These are phyloP conservation scores for Geum urbanum DNA, from an alignment of 306 rosid species.

Conservation along the genomic window DNA sequence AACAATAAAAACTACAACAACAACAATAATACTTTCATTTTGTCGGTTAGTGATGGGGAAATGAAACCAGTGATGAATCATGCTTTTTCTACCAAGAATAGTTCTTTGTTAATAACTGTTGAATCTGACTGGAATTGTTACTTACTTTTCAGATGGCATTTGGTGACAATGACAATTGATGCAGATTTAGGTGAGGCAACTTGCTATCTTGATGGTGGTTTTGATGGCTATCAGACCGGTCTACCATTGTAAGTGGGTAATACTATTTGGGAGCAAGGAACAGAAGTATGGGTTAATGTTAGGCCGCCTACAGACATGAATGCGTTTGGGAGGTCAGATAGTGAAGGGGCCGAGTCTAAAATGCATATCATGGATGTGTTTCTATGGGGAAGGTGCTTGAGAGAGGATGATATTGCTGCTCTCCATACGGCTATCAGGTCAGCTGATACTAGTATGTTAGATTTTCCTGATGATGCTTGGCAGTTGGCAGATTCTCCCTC, in stretches of 20 bases:
- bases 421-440: slow-evolving; percentile 74
- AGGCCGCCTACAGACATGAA: slow-evolving; percentile 94
- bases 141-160: slow-evolving; percentile 87
- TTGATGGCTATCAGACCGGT: slow-evolving; percentile 88
- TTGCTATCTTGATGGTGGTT: slow-evolving; percentile 92
- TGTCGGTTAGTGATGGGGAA: not conserved
- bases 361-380: slow-evolving; percentile 99
- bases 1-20: too few relatives aligned
- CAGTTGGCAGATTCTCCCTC: slow-evolving; percentile 96
- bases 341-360: slow-evolving; percentile 99
- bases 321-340: slow-evolving; percentile 97
- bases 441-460: slow-evolving; percentile 58
- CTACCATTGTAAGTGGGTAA: slow-evolving; percentile 71
- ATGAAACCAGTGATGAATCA: slow-evolving; percentile 6
- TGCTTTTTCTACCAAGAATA: not conserved
- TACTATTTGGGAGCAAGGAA: slow-evolving; percentile 86
- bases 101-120: slow-evolving; percentile 4
- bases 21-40: too few relatives aligned
- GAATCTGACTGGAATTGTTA: slow-evolving; percentile 14
- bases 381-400: slow-evolving; percentile 94
- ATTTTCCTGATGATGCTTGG: slow-evolving; percentile 89
- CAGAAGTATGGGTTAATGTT: slow-evolving; percentile 92
- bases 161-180: slow-evolving; percentile 92
- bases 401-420: slow-evolving; percentile 92
- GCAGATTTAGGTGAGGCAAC: slow-evolving; percentile 93